phyloP scores from a whole-genome alignment of 441 rosid species.

The Sinapis alba region DNA sequence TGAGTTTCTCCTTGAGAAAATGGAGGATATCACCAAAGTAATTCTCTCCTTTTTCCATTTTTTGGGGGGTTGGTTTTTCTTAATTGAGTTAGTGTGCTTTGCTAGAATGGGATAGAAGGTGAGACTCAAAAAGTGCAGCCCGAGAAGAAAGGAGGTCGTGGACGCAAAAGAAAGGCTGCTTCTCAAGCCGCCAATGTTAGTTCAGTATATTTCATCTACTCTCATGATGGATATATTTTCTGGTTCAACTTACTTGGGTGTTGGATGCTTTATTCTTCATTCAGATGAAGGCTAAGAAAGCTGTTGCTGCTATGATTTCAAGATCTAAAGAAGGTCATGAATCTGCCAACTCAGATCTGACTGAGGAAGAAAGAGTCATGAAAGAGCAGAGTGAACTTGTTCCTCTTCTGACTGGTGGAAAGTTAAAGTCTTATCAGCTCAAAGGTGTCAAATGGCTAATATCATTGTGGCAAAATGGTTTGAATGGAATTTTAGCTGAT shows the following conservation, averaged over 20 bases:
- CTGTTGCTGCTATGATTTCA: conserved; percentile 94
- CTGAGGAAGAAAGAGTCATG: conserved; percentile 74
- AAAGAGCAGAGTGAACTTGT: conserved; percentile 70
- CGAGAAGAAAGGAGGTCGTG: conserved; percentile 55
- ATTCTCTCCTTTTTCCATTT: conserved; percentile 4
- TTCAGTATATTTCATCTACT: conserved; percentile 26
- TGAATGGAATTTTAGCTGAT: conserved; percentile 97
- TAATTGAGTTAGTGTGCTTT: conserved; percentile 32
- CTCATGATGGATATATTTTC: not conserved
- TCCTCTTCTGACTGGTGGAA: too few relatives aligned
- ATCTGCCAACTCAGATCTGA: conserved; percentile 54
- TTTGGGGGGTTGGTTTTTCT: not conserved
- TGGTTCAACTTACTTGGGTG: not conserved
- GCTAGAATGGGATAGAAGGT: conserved; percentile 62
- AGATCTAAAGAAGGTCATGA: conserved; percentile 64
- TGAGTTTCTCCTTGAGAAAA: conserved; percentile 87
- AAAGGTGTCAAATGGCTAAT: conserved; percentile 98
- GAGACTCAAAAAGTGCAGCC: conserved; percentile 46
- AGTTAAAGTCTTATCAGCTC: conserved; percentile 67
- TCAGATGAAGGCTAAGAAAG: conserved; percentile 84
- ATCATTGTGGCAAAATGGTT: conserved; percentile 95
- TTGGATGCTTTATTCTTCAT: conserved; percentile 3
- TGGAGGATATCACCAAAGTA: conserved; percentile 85
- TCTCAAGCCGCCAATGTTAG: conserved; percentile 69
- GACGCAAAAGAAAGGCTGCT: conserved; percentile 76